Conservation (phyloP, 352 stramenopile species). For the Pythium dissotocum region DNA sequence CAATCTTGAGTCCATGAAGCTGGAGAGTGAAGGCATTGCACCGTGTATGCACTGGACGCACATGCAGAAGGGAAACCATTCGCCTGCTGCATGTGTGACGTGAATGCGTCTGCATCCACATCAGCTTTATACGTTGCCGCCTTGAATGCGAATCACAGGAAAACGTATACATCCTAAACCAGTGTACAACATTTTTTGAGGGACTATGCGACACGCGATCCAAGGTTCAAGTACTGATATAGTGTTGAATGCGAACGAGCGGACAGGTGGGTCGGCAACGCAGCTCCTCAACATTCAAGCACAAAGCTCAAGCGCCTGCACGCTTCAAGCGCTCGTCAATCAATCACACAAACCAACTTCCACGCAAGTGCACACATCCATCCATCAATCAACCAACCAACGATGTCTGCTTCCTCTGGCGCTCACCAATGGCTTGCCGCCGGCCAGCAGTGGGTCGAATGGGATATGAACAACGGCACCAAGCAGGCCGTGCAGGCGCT, state of each 20-base stretch:
- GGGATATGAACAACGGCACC: conserved; percentile 86
- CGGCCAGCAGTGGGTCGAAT: conserved; percentile 77
- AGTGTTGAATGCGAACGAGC: background rate
- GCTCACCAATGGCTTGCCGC: conserved; percentile 51
- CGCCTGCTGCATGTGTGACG: conserved; percentile 1
- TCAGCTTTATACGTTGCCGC: conserved; percentile 21
- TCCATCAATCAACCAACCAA: background rate
- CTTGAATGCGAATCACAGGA: conserved; percentile 22
- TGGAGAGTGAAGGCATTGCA: too few relatives aligned
- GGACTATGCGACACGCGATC: background rate
- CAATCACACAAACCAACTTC: background rate
- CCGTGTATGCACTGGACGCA: too few relatives aligned
- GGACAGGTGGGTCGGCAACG: background rate
- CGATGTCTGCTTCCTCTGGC: conserved; percentile 1
- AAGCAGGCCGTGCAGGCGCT: conserved; percentile 64
- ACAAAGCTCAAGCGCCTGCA: conserved; percentile 27
- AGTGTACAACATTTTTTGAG: background rate
- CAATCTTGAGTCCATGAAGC: too few relatives aligned
- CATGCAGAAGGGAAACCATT: background rate
- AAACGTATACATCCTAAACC: conserved; percentile 30
- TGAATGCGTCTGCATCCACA: background rate
- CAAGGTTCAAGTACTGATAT: conserved; percentile 28
- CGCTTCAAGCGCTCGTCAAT: background rate
- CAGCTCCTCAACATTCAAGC: conserved; percentile 6
- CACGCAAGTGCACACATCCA: background rate